Evolutionary conservation across 2,329 filamentous ascomycete genomes (phyloP).

Genomic region (Diaporthe capsici): DNA sequence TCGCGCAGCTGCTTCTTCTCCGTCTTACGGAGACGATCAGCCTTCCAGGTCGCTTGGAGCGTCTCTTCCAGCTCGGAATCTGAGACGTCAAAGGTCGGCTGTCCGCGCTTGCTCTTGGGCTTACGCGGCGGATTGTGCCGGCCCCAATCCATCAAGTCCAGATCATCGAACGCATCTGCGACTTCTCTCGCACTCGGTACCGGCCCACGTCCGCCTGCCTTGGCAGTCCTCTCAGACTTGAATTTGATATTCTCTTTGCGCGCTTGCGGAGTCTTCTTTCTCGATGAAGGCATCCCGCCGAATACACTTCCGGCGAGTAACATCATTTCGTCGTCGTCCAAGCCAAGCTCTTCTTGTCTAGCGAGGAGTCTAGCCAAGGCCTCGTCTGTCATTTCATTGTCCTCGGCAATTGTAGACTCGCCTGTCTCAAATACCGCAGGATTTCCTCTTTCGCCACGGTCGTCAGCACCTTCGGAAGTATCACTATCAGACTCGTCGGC

Average conservation of each 20-base stretch:
- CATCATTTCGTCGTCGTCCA: constrained; percentile 70
- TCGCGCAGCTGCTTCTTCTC: constrained; percentile 79
- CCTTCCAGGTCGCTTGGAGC: constrained; percentile 73
- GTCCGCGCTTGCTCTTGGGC: constrained; percentile 70
- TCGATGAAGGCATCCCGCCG: constrained; percentile 26
- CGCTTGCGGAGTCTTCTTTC: background rate
- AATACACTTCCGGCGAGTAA: constrained; percentile 61
- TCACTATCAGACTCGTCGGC: constrained; percentile 58
- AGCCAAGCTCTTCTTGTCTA: constrained; percentile 74
- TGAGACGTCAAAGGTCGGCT: constrained; percentile 67
- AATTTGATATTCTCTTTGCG: background rate
- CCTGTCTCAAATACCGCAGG: constrained; percentile 45
- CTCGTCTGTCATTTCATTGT: constrained; percentile 69
- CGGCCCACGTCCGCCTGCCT: constrained; percentile 6
- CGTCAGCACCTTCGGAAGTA: constrained; percentile 52
- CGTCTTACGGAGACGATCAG: constrained; percentile 80
- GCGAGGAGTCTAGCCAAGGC: constrained; percentile 71
- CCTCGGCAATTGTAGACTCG: constrained; percentile 54
- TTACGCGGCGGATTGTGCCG: constrained; percentile 73
- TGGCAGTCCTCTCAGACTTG: background rate
- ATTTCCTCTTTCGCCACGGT: constrained; percentile 51
- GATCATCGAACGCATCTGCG: constrained; percentile 71
- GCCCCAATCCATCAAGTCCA: constrained; percentile 90
- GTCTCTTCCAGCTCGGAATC: constrained; percentile 77
- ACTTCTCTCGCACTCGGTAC: constrained; percentile 57